Evolutionary conservation across 1,139 yeast species (phyloP), one percentile per base, ranked within the genome.

Genomic region (Wickerhamomyces sp.): DNA sequence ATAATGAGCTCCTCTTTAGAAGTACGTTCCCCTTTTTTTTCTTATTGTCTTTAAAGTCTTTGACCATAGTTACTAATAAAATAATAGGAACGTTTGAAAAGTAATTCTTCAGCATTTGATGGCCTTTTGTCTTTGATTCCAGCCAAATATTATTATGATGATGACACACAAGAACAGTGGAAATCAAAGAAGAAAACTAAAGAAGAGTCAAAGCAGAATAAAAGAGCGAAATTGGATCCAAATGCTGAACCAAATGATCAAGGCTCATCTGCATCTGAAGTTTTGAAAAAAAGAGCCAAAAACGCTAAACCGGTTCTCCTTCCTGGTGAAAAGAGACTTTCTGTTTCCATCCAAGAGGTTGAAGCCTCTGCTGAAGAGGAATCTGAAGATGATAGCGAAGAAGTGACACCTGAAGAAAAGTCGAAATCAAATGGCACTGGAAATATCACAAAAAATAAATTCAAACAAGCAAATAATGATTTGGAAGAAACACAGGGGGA

Each of bases 121-220:
- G 96, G 97, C 31, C 69, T 92, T 42, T 68, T 92, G 46, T 87
- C 97, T 18, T 69, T 92, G 59, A 89, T 92, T 44, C 97, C 98
- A 8, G 95, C 97, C 9, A 88, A 89, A 58, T 88, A 84, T 56
- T 90, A 90, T 60, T 88, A 87, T 58, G 87, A 84, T 33, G 82
- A 81, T 36, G 78, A 78, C 49, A 72, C 82, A 3, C 81, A 83
- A 55, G 83, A 83, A 42, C 97, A 90, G 63, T 90, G 97, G 97
- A 81, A 81, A 52, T 83, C 82, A 52, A 85, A 81, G 66, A 85
- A 86, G 68, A 78, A 82, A 62, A 63, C 78, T 30, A 86, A 84
- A 56, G 76, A 72, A 37, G 92, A 87, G 56, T 63, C 72, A 18
- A 76, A 70, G 49, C 72, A 70, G 40, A 78, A 75, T 46, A 83